Conservation (phyloP, 352 stramenopile species). For the Globisporangium nodosum region DNA sequence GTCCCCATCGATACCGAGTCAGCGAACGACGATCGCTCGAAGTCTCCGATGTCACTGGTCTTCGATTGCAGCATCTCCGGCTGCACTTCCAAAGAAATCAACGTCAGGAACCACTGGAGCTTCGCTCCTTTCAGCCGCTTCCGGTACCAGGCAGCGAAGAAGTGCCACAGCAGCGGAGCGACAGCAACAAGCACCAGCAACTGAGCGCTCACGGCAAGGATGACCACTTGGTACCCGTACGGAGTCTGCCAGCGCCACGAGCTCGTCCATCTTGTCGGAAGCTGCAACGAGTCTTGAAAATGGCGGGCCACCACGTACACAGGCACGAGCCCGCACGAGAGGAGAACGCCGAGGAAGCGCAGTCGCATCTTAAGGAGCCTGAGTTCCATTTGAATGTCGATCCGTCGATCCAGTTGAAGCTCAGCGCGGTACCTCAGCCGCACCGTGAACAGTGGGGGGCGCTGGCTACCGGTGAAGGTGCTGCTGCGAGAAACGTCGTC, state of each 20-base stretch:
- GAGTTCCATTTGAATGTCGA: conserved; percentile 16
- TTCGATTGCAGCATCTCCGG: conserved; percentile 1
- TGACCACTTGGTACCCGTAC: conserved; percentile 1
- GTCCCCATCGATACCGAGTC: neutral
- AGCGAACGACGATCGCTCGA: neutral
- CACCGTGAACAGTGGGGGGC: conserved; percentile 19
- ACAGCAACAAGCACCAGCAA: conserved; percentile 9
- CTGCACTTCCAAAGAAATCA: conserved; percentile 26
- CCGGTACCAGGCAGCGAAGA: conserved; percentile 17
- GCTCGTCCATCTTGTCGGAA: neutral
- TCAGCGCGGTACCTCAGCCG: conserved; percentile 25
- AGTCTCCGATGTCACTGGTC: neutral
- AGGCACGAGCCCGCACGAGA: conserved; percentile 2
- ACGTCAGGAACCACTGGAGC: conserved; percentile 33
- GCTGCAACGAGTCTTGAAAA: neutral
- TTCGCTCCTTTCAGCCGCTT: conserved; percentile 19
- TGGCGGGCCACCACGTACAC: conserved; percentile 2
- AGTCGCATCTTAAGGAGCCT: conserved; percentile 8
- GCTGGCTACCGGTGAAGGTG: neutral
- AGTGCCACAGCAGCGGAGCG: conserved; percentile 22
- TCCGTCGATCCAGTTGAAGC: conserved; percentile 22
- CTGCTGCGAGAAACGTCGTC: neutral
- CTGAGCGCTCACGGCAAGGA: conserved; percentile 1
- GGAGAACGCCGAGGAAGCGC: conserved; percentile 8
- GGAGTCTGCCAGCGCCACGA: neutral